Evolutionary conservation across 1,284 basidiomycete species (phyloP).

Genomic region (Exobasidium cylindrosporum): DNA sequence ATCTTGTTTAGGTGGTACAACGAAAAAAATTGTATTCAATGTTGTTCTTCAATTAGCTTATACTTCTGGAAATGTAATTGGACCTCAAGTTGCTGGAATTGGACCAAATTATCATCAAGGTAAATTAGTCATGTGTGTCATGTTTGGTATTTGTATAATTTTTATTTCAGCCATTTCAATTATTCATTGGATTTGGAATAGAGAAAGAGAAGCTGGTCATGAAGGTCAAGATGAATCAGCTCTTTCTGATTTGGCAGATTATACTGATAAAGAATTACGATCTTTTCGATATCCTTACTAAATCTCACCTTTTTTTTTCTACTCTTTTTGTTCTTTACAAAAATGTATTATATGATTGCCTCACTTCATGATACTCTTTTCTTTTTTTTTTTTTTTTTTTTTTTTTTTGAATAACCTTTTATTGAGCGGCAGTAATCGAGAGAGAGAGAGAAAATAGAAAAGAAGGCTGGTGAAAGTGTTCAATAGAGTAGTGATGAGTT

Average conservation of each 20-base stretch:
- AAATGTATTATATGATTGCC: no score
- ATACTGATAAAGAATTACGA: conserved; percentile 49
- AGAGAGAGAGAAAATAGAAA: no score
- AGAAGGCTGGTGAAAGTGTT: no score
- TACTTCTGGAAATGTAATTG: conserved; percentile 42
- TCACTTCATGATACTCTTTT: no score
- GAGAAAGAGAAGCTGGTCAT: conserved; percentile 19
- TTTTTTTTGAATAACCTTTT: no score
- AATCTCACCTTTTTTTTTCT: not conserved
- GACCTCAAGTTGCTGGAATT: conserved; percentile 43
- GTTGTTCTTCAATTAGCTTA: conserved; percentile 42
- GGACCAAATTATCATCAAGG: conserved; percentile 42
- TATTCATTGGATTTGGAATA: conserved; percentile 46
- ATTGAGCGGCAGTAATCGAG: no score
- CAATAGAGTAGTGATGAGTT: no score
- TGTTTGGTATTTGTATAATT: conserved; percentile 37
- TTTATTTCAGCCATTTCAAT: conserved; percentile 25
- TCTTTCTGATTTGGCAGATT: conserved; percentile 44
- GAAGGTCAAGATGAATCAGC: conserved; percentile 1
- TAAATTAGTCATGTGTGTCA: conserved; percentile 45
- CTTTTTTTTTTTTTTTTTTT: no score
- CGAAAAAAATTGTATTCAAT: conserved; percentile 48
- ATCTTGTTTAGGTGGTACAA: conserved; percentile 38
- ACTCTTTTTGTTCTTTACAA: no score
- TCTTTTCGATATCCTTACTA: conserved; percentile 52